A percentile compares a stretch with the other conserved stretches of the same genome.
Evolutionary conservation across 2,329 filamentous ascomycete species (phyloP).

Genomic region (Aspergillus uvarum): DNA sequence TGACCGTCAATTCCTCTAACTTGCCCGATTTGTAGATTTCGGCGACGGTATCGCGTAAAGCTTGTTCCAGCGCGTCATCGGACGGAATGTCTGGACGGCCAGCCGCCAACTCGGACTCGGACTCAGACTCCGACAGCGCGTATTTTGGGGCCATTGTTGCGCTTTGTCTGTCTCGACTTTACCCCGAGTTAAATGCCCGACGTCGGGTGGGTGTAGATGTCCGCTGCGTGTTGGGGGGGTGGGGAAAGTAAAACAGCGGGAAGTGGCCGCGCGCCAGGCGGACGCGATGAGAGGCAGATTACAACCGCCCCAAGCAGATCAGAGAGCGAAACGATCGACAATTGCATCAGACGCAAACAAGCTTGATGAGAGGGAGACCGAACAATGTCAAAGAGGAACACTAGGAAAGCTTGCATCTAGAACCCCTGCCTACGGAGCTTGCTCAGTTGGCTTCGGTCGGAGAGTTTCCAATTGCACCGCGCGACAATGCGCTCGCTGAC

Average conservation of each 20-base stretch:
- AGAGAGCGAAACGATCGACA: too few relatives aligned
- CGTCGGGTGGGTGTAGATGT: neutral
- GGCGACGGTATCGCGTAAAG: constrained; percentile 40
- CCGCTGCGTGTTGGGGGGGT: neutral
- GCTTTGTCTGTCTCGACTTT: neutral
- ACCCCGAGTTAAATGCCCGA: neutral
- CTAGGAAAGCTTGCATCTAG: too few relatives aligned
- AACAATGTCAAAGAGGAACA: too few relatives aligned
- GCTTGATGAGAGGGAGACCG: too few relatives aligned
- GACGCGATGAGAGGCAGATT: neutral
- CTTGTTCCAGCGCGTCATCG: constrained; percentile 37
- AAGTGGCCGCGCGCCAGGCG: neutral
- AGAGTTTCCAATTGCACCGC: neutral
- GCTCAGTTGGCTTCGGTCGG: neutral
- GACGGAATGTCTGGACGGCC: constrained; percentile 26
- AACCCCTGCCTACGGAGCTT: neutral
- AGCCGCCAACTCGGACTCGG: constrained; percentile 25
- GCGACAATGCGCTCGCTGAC: neutral
- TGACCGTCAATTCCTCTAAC: constrained; percentile 57
- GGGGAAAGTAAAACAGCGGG: neutral
- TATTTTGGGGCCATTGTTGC: constrained; percentile 31
- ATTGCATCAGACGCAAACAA: too few relatives aligned
- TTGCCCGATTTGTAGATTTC: constrained; percentile 41
- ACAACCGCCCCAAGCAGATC: too few relatives aligned
- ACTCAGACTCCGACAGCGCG: constrained; percentile 33